Percentiles rank a stretch among this genome's conserved stretches.
These are phyloP conservation scores for Cyclotella atomus DNA, from an alignment of 108 stramenopile species.

Conservation along the genomic window DNA sequence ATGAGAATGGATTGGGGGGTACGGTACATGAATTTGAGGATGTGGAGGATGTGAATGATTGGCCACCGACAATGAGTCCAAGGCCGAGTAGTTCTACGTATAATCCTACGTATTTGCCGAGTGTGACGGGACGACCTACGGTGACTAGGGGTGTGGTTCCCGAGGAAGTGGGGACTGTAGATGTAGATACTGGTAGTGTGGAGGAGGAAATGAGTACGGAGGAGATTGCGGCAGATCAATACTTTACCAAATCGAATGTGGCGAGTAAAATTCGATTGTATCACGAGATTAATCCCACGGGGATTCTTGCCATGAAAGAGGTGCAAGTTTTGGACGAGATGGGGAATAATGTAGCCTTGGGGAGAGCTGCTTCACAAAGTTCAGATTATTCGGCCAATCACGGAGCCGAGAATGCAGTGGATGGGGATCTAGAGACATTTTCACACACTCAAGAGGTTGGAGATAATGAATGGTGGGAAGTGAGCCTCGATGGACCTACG, in stretches of 20 bases:
- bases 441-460: not conserved
- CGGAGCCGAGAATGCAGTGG: not conserved
- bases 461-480: constrained; percentile 8
- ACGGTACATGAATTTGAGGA: constrained; percentile 32
- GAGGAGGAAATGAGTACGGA: not conserved
- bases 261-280: constrained; percentile 5
- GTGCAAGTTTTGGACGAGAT: not conserved
- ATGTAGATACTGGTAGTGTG: not conserved
- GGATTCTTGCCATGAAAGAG: constrained; percentile 1
- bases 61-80: constrained; percentile 2
- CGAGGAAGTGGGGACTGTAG: constrained; percentile 3
- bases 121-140: not conserved
- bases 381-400: not conserved
- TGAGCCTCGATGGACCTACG: not conserved
- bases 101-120: constrained; percentile 14
- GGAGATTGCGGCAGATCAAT: too few species aligned
- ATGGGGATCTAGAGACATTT: constrained; percentile 6
- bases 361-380: constrained; percentile 3
- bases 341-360: not conserved
- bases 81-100: not conserved
- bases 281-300: not conserved
- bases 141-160: not conserved
- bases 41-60: not conserved
- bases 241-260: not conserved
- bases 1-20: constrained; percentile 18